phyloP scores from a whole-genome alignment of 768 basidiomycete genomes.

The Termitomyces sp. region DNA sequence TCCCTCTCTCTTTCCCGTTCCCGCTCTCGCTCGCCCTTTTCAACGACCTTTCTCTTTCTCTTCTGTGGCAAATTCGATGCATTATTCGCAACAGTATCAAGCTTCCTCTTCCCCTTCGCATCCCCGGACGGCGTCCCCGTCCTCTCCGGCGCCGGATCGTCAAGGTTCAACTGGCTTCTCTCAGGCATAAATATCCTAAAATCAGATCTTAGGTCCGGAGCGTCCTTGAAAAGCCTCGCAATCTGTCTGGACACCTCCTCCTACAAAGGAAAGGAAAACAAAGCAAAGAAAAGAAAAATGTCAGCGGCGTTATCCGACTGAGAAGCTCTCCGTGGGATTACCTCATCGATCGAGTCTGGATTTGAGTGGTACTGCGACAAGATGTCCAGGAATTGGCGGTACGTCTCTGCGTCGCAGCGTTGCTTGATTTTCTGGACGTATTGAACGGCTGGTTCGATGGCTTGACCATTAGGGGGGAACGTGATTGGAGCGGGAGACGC shows the following conservation, averaged over 20 bases:
- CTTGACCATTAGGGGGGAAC: slow-evolving; percentile 36
- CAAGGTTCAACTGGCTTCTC: slow-evolving; percentile 44
- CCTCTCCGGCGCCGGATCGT: slow-evolving; percentile 34
- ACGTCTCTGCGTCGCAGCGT: slow-evolving; percentile 87
- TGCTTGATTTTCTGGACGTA: slow-evolving; percentile 98
- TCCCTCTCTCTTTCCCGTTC: slow-evolving; percentile 9
- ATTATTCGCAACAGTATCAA: slow-evolving; percentile 27
- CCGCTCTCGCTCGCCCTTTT: slow-evolving; percentile 38
- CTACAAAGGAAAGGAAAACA: slow-evolving; percentile 25
- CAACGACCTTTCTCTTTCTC: slow-evolving; percentile 62
- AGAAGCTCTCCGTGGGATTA: slow-evolving; percentile 19
- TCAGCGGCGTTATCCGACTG: slow-evolving; percentile 11
- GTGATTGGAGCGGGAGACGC: slow-evolving; percentile 32
- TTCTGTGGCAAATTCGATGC: slow-evolving; percentile 54
- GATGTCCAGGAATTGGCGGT: slow-evolving; percentile 75
- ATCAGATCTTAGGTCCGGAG: slow-evolving; percentile 68
- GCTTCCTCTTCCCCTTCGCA: slow-evolving; percentile 41
- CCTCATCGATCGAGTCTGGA: slow-evolving; percentile 62
- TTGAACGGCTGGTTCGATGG: slow-evolving; percentile 79
- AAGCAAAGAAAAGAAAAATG: background rate
- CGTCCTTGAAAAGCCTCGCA: slow-evolving; percentile 68
- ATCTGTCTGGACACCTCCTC: slow-evolving; percentile 70
- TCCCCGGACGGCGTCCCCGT: slow-evolving; percentile 32
- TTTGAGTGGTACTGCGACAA: slow-evolving; percentile 60
- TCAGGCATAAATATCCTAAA: slow-evolving; percentile 77